Percentiles rank a stretch among this genome's conserved stretches.
These are phyloP conservation scores for Coemansia sp. DNA, from an alignment of 192 early-diverging fungal species.

Conservation along the genomic window DNA sequence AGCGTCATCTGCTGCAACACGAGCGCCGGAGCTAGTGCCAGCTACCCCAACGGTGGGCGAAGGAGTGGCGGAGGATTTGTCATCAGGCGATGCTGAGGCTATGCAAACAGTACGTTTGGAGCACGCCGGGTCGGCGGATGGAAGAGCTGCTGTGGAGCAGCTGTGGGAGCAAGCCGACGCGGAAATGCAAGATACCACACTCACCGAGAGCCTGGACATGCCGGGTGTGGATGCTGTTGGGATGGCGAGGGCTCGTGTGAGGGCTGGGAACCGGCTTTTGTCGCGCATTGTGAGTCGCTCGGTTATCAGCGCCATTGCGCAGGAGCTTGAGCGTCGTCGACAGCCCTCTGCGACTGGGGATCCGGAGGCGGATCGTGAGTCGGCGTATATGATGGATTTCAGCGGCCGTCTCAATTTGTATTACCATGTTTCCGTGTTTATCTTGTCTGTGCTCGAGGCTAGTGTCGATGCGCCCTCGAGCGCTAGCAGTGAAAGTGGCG, in stretches of 20 bases:
- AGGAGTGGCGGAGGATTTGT: neutral
- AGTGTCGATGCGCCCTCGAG: neutral
- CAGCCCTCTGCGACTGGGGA: neutral
- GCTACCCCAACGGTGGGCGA: neutral
- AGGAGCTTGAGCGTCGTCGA: conserved; percentile 30
- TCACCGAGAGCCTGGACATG: neutral
- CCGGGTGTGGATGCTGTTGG: neutral
- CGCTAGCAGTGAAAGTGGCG: neutral
- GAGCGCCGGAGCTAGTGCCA: neutral
- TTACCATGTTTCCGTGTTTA: conserved; percentile 21
- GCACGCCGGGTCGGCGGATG: neutral
- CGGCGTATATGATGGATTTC: conserved; percentile 10
- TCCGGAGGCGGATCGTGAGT: neutral
- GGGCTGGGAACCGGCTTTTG: conserved; percentile 37
- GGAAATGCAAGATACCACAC: neutral
- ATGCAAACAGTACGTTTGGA: neutral
- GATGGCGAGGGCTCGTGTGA: neutral
- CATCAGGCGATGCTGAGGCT: neutral
- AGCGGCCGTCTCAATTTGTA: conserved; percentile 9
- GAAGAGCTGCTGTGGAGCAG: neutral
- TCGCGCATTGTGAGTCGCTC: conserved; percentile 44
- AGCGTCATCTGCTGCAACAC: neutral
- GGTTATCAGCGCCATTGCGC: conserved; percentile 32
- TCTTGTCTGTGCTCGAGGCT: conserved; percentile 20
- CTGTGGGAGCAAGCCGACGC: conserved; percentile 2